Conservation (phyloP, 2,329 filamentous ascomycete genomes). For the Fusarium vanettenii region DNA sequence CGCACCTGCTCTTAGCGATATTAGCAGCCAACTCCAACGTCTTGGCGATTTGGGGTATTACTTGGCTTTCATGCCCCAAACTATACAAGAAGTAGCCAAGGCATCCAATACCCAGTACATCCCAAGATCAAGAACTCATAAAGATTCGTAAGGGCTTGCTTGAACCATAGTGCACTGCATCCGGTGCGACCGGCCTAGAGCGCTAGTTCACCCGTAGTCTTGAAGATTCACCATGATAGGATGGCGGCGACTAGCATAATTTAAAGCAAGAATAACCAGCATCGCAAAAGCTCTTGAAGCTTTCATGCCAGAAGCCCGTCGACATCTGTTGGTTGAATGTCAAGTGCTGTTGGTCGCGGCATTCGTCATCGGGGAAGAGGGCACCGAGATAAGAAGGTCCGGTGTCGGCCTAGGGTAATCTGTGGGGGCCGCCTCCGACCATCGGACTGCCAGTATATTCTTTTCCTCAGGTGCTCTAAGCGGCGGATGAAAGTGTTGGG, state of each 20-base stretch:
- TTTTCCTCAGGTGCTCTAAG: background rate
- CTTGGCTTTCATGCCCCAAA: background rate
- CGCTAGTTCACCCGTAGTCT: background rate
- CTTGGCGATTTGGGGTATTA: background rate
- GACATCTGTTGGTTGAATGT: background rate
- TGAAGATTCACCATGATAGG: background rate
- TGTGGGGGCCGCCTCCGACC: background rate
- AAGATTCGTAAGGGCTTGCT: background rate
- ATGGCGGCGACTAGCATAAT: no score
- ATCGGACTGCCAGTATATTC: background rate
- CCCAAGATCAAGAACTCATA: background rate
- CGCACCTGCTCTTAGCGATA: background rate
- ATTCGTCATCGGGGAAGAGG: background rate
- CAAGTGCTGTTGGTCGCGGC: background rate
- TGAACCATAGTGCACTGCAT: background rate
- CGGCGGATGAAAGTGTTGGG: background rate
- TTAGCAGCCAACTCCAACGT: background rate
- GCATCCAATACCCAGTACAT: fast-evolving
- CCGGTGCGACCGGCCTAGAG: fast-evolving
- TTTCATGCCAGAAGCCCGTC: background rate
- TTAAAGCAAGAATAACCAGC: background rate
- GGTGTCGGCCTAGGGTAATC: background rate
- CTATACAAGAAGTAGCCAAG: background rate
- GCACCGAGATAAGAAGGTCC: background rate
- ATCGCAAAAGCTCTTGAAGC: no score